Evolutionary conservation across 139 green algal genomes (phyloP), one percentile per base, ranked within the genome.

Genomic region (Chlamydomonas schloesseri): DNA sequence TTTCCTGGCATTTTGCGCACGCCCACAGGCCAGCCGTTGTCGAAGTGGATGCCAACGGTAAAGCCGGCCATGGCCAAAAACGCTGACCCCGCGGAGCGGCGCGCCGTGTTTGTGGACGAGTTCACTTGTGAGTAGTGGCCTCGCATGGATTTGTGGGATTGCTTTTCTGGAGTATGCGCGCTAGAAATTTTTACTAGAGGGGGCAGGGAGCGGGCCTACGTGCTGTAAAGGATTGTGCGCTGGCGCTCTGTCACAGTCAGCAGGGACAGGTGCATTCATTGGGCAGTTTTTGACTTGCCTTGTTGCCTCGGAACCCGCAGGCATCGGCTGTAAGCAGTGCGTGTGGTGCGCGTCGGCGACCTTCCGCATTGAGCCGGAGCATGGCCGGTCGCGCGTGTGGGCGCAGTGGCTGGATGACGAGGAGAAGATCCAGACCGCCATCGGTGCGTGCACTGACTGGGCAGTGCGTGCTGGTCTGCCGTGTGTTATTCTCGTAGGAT

Each of bases 51-150:
- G 73, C 93, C 91, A 0, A 83, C 84, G 11, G 78, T 90, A 29
- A 91, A 81, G 34, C 92, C 92, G 0, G 36, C 26, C 21, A 94
- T 96, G 90, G 91, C 95, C 20, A 98, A 96, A 88, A 89, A 94
- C 67, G 62, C 72, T 33, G 86, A 97, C 81, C 89, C 93, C 0
- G 46, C 87, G 20, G 96, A 98, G 89, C 90, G 26, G 26, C 83
- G 95, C 0, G 96, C 84, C 0, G 94, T 98, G 18, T 98, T 98
- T 92, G 96, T 98, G 88, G 96, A 97, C 82, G 96, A 98, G 86
- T 87, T 92, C 47, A 84, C 93, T 0, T 98, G 96, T 50, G 42
- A 50, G 42, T 50, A n/a, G n/a, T n/a, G n/a, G n/a, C n/a, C n/a
- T n/a, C n/a, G n/a, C n/a, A n/a, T n/a, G n/a, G n/a, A n/a, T n/a